Percentiles rank a stretch among this genome's conserved stretches.
Conservation (phyloP, 768 basidiomycete genomes). For the Suillus paluster region DNA sequence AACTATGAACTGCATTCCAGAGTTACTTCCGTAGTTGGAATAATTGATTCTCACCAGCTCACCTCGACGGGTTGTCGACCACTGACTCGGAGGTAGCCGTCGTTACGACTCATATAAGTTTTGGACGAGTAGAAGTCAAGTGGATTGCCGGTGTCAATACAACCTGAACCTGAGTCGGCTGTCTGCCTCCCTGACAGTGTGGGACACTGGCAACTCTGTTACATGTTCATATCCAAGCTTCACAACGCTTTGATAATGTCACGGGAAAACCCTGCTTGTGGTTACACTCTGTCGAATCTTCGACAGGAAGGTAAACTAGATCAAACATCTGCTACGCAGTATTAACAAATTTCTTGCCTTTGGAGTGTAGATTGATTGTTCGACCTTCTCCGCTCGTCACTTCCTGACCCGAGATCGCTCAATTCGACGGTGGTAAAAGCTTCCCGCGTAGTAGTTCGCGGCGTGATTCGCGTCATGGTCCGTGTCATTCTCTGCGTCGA, state of each 20-base stretch:
- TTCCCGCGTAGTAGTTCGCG: background rate
- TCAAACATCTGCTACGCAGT: background rate
- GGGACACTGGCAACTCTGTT: background rate
- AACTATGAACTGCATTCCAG: background rate
- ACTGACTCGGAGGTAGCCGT: background rate
- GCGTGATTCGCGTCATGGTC: no score
- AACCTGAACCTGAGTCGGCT: no score
- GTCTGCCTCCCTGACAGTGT: no score
- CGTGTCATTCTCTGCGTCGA: background rate
- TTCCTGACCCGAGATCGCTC: no score
- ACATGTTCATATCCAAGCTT: no score
- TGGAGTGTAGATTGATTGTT: background rate
- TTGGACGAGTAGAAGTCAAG: no score
- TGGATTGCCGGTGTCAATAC: no score
- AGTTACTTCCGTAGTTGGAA: background rate
- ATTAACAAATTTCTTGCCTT: background rate
- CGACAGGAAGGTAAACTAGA: background rate
- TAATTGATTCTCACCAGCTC: background rate
- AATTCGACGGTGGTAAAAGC: conserved; percentile 1
- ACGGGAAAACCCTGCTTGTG: background rate
- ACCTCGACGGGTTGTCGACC: background rate
- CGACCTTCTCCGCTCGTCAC: background rate
- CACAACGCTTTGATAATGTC: background rate
- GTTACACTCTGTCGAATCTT: background rate
- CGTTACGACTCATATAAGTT: background rate